Base-by-base conservation (phyloP, 345 rosid species). In the Acer saccharum region DNA sequence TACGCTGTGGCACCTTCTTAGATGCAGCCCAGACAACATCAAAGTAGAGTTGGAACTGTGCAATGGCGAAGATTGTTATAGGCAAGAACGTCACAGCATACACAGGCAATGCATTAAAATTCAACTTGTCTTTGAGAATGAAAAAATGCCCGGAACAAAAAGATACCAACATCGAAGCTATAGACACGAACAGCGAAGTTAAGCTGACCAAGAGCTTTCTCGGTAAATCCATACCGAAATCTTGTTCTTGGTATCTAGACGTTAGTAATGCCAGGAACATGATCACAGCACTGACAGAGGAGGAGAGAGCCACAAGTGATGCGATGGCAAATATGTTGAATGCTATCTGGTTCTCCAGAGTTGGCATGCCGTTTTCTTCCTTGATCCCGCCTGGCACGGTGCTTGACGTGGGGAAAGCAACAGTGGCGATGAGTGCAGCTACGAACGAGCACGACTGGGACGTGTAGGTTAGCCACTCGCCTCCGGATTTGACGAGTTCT, bases 71-170 rank as follows among this genome's bases (percentile, higher is more conserved):
- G 2, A 83, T 41, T 5, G 83, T 86, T n/a, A 86, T 82, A 0
- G 91, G 91, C 69, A 86, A 64, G 75, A 91, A 89, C 3, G 87
- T 83, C 23, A 80, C 85, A 8, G 83, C 82, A 54, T 84, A 87
- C 4, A 89, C 73, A 1, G 87, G 93, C 10, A 62, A 67, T 3
- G 88, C 89, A 0, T 88, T 88, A 20, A 55, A 48, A 48, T 72
- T 81, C 50, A 87, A 52, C 74, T 88, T 72, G 3, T 89, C 89
- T 43, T 29, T 81, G 0, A 87, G 83, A 65, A 85, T 80, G 57
- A 84, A 87, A 75, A 84, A 89, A 74, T 89, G 93, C 4, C 93
- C 91, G 0, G 91, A 81, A 61, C 91, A 88, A 55, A 88, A 89
- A 3, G 87, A 85, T 8, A 89, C 71, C 61, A 86, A 39, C 71